Evolutionary conservation across 257 asterid genomes (phyloP).

Genomic region (Plectranthus barbatus): DNA sequence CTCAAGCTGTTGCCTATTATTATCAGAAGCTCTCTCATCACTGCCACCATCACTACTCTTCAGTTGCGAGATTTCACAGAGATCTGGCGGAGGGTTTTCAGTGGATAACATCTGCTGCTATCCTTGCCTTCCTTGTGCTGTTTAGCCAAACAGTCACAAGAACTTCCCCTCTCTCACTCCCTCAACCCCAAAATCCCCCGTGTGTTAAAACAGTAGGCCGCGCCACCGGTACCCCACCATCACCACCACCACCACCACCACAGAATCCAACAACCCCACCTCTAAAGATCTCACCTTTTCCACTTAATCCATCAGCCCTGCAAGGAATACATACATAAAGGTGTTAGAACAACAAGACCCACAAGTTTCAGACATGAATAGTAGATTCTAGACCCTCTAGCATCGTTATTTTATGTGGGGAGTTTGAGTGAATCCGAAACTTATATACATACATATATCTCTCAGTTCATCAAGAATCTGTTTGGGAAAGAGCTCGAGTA

Average conservation of each 20-base stretch:
- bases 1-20: no score
- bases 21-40: constrained; percentile 44
- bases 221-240: constrained; percentile 27
- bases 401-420: constrained; percentile 63
- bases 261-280: constrained; percentile 40
- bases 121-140: constrained; percentile 66
- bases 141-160: constrained; percentile 79
- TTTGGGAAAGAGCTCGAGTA: constrained; percentile 12
- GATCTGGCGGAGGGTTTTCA: constrained; percentile 91
- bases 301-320: constrained; percentile 28
- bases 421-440: constrained; percentile 23
- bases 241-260: no score
- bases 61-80: constrained; percentile 46
- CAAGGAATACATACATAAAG: constrained; percentile 12
- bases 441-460: constrained; percentile 7
- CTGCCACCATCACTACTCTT: constrained; percentile 24
- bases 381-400: constrained; percentile 30
- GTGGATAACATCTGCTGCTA: constrained; percentile 92
- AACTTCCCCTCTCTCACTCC: constrained; percentile 22
- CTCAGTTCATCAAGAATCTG: no score
- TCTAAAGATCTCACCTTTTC: constrained; percentile 26
- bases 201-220: not conserved
- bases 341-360: constrained; percentile 23
- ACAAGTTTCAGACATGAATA: constrained; percentile 7
- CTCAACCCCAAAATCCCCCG: constrained; percentile 1